Conservation (phyloP, 441 rosid genomes). For the Daphne laureola region DNA sequence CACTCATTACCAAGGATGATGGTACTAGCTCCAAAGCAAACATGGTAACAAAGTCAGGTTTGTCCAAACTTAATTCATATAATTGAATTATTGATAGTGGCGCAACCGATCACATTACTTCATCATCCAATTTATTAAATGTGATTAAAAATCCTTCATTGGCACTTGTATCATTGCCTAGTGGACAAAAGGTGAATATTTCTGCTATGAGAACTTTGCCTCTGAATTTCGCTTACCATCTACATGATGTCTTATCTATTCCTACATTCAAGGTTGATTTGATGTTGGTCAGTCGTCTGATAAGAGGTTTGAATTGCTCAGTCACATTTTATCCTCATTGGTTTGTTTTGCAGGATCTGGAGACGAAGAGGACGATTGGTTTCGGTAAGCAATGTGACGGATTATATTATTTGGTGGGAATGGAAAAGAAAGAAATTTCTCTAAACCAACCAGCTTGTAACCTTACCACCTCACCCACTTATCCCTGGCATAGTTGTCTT, state of each 20-base stretch:
- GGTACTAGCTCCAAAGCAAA: neutral
- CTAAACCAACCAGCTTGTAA: too few species aligned
- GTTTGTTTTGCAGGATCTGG: constrained; percentile 2
- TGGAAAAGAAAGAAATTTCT: neutral
- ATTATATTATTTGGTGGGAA: neutral
- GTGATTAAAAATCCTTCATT: too few species aligned
- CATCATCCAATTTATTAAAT: too few species aligned
- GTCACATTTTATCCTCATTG: neutral
- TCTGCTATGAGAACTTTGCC: too few species aligned
- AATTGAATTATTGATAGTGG: neutral
- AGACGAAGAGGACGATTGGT: neutral
- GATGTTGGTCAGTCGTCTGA: neutral
- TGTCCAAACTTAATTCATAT: neutral
- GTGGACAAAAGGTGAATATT: too few species aligned
- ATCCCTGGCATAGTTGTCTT: too few species aligned
- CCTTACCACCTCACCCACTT: too few species aligned
- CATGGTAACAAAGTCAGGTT: neutral
- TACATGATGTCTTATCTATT: too few species aligned
- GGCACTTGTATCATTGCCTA: too few species aligned
- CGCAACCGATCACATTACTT: neutral
- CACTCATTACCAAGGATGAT: neutral
- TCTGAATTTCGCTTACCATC: too few species aligned
- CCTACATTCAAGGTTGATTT: neutral
- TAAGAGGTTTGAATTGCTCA: too few species aligned
- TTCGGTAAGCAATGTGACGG: neutral